Evolutionary conservation across 2,329 filamentous ascomycete genomes (phyloP).

Genomic region (Talaromyces sp.): DNA sequence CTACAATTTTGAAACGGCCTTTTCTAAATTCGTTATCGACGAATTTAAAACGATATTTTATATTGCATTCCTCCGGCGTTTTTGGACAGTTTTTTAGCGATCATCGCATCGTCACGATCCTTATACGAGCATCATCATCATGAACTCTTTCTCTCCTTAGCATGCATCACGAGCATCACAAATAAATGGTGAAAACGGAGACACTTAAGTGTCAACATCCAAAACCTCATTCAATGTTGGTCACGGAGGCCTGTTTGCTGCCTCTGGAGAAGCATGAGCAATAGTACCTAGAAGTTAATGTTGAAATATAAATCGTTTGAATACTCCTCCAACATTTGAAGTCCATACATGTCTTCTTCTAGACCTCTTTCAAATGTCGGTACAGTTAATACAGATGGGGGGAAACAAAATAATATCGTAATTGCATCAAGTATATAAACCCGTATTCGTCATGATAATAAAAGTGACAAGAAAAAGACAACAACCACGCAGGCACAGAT

Average conservation of each 20-base stretch:
- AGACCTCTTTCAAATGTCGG: too few relatives aligned
- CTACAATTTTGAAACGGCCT: neutral
- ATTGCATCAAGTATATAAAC: neutral
- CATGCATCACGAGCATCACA: neutral
- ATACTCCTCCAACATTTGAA: neutral
- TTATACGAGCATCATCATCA: slow-evolving; percentile 9
- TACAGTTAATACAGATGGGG: neutral
- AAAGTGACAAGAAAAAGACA: neutral
- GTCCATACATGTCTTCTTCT: neutral
- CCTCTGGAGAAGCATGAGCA: neutral
- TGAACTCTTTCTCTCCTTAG: slow-evolving; percentile 6
- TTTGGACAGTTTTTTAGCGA: slow-evolving; percentile 6
- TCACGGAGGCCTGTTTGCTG: neutral
- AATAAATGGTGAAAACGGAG: neutral
- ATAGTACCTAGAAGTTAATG: neutral
- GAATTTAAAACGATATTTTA: neutral
- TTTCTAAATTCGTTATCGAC: neutral
- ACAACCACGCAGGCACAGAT: neutral
- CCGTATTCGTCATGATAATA: neutral
- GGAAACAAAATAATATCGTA: neutral
- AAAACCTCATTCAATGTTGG: neutral
- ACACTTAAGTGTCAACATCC: neutral
- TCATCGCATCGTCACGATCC: slow-evolving; percentile 10
- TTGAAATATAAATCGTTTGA: neutral
- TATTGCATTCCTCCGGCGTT: slow-evolving; percentile 8